These are phyloP conservation scores for Mucor sp. DNA, from an alignment of 371 early-diverging fungal species.

Conservation along the genomic window DNA sequence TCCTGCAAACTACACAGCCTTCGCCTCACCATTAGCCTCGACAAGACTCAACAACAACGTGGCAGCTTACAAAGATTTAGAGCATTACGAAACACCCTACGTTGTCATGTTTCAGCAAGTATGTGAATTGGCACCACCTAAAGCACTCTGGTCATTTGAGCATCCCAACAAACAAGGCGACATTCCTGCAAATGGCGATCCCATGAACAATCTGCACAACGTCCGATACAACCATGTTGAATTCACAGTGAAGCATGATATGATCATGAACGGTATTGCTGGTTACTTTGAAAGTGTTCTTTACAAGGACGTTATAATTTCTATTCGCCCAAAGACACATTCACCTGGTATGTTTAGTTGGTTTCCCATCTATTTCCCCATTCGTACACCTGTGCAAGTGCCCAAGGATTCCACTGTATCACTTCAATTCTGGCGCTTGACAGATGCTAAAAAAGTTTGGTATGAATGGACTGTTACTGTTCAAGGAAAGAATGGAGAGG, in stretches of 20 bases:
- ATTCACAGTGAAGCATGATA: constrained; percentile 60
- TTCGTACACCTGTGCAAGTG: constrained; percentile 74
- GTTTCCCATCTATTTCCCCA: constrained; percentile 96
- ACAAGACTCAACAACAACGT: constrained; percentile 73
- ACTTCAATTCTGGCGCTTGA: constrained; percentile 85
- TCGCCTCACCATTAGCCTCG: constrained; percentile 85
- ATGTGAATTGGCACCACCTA: constrained; percentile 65
- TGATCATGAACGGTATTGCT: constrained; percentile 89
- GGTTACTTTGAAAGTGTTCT: constrained; percentile 93
- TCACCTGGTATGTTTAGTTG: constrained; percentile 94
- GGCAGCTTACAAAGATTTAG: constrained; percentile 63
- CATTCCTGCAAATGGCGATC: constrained; percentile 43
- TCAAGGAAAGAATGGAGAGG: constrained; percentile 26
- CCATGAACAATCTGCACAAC: constrained; percentile 75
- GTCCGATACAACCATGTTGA: constrained; percentile 53
- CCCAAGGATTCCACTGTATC: constrained; percentile 58
- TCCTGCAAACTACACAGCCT: constrained; percentile 82
- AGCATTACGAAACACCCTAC: constrained; percentile 85
- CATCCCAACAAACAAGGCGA: constrained; percentile 66
- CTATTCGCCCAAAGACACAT: constrained; percentile 85
- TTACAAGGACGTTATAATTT: constrained; percentile 82
- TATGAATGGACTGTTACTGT: constrained; percentile 87
- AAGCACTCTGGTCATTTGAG: constrained; percentile 80
- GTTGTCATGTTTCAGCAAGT: constrained; percentile 90
- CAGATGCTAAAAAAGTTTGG: constrained; percentile 84